Conservation (phyloP, 2,329 filamentous ascomycete species). For the Ophiostoma ips region DNA sequence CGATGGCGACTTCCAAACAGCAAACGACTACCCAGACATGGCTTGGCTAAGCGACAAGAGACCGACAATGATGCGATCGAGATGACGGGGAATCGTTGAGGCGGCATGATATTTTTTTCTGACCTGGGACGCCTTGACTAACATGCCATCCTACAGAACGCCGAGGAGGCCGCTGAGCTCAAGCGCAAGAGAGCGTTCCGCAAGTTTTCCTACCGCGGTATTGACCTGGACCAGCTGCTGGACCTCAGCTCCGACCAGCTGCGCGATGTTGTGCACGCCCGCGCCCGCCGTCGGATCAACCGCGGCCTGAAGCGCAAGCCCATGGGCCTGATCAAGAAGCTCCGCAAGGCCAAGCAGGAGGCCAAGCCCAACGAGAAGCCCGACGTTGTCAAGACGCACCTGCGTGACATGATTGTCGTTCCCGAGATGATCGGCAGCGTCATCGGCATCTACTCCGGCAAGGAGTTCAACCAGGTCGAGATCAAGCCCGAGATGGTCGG, state of each 20-base stretch:
- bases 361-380: constrained; percentile 99
- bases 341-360: constrained; percentile 98
- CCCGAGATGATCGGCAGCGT: constrained; percentile 99
- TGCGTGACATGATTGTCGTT: constrained; percentile 99
- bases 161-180: constrained; percentile 78
- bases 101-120: no score
- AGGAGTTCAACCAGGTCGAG: constrained; percentile 99
- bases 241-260: constrained; percentile 98
- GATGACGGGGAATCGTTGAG: not conserved
- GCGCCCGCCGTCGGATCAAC: constrained; percentile 98
- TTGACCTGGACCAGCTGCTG: constrained; percentile 99
- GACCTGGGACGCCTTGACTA: not conserved
- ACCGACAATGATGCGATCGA: no score
- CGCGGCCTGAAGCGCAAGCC: constrained; percentile 99
- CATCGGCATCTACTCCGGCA: constrained; percentile 98
- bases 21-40: no score
- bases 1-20: no score
- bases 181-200: constrained; percentile 99
- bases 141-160: constrained; percentile 4
- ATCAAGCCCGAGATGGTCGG: constrained; percentile 99
- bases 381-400: constrained; percentile 97
- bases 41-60: no score
- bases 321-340: constrained; percentile 99
- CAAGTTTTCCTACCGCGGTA: constrained; percentile 99
- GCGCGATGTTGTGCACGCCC: constrained; percentile 97